Evolutionary conservation across 192 early-diverging fungal genomes (phyloP).

Genomic region (Backusella tarrabulga): DNA sequence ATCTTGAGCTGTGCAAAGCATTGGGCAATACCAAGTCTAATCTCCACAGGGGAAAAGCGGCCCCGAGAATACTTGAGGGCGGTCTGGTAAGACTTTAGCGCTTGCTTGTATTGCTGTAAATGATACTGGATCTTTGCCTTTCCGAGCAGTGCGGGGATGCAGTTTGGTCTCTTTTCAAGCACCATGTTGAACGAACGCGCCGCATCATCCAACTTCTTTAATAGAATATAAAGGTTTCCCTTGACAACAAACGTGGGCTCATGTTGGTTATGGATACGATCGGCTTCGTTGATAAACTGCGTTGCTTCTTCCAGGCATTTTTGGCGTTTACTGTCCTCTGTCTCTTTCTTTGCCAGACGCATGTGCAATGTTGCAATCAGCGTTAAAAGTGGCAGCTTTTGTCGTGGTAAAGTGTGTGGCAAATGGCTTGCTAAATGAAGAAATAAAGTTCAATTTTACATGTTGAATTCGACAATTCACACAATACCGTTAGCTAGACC

Average conservation of each 20-base stretch:
- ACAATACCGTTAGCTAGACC: constrained; percentile 48
- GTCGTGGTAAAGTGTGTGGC: constrained; percentile 40
- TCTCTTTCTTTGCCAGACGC: constrained; percentile 54
- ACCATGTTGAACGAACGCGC: constrained; percentile 50
- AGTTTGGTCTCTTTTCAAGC: constrained; percentile 44
- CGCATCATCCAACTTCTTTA: constrained; percentile 56
- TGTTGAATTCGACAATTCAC: neutral
- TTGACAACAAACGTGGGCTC: constrained; percentile 72
- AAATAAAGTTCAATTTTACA: too few relatives aligned
- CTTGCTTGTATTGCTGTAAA: constrained; percentile 61
- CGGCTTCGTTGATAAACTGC: constrained; percentile 72
- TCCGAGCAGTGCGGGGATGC: constrained; percentile 62
- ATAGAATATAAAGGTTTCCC: constrained; percentile 58
- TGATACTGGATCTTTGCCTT: constrained; percentile 63
- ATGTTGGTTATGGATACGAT: constrained; percentile 67
- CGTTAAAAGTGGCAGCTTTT: constrained; percentile 69
- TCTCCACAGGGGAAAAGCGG: constrained; percentile 49
- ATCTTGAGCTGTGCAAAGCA: constrained; percentile 79
- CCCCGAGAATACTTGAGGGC: constrained; percentile 63
- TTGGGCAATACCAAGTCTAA: constrained; percentile 83
- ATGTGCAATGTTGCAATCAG: constrained; percentile 76
- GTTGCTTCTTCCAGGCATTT: constrained; percentile 67
- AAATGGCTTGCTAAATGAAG: constrained; percentile 11
- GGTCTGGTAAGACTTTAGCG: constrained; percentile 76
- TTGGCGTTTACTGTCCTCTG: constrained; percentile 42